Conservation (phyloP, 176 grass and related monocot species). For the Guadua angustifolia region DNA sequence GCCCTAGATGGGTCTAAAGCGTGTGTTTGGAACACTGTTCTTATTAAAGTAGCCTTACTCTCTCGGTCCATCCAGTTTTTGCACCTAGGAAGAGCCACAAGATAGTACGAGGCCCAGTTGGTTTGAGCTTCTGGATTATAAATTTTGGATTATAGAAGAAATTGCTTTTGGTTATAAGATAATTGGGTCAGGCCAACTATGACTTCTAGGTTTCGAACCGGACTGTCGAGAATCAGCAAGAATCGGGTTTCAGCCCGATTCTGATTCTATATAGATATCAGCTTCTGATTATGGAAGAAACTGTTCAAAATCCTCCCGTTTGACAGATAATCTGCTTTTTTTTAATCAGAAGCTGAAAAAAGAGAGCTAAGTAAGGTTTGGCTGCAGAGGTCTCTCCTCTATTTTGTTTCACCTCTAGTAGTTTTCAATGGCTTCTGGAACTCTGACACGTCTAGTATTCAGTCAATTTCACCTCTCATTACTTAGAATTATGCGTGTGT, state of each 20-base stretch:
- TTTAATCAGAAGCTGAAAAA: no score
- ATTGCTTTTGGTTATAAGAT: no score
- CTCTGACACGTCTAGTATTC: background rate
- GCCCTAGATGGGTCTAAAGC: constrained; percentile 24
- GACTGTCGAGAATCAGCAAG: no score
- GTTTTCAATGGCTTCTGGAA: constrained; percentile 34
- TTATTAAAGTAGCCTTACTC: constrained; percentile 27
- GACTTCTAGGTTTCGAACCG: no score
- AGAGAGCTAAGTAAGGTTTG: constrained; percentile 43
- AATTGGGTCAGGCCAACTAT: no score
- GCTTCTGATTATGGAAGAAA: no score
- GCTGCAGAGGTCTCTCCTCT: constrained; percentile 40
- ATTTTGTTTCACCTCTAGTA: constrained; percentile 39
- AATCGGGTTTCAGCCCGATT: no score
- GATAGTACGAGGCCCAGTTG: constrained; percentile 34
- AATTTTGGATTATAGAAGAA: no score
- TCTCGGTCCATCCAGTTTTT: constrained; percentile 7
- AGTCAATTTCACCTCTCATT: constrained; percentile 16
- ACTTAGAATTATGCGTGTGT: constrained; percentile 28
- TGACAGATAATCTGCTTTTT: no score
- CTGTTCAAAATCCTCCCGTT: no score
- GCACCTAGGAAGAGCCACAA: constrained; percentile 23
- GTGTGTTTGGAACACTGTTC: constrained; percentile 36
- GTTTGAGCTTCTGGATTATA: no score
- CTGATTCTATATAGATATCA: no score